Base-by-base conservation (phyloP, 768 basidiomycete genomes). In the Gloeopeniophorella convolvens region DNA sequence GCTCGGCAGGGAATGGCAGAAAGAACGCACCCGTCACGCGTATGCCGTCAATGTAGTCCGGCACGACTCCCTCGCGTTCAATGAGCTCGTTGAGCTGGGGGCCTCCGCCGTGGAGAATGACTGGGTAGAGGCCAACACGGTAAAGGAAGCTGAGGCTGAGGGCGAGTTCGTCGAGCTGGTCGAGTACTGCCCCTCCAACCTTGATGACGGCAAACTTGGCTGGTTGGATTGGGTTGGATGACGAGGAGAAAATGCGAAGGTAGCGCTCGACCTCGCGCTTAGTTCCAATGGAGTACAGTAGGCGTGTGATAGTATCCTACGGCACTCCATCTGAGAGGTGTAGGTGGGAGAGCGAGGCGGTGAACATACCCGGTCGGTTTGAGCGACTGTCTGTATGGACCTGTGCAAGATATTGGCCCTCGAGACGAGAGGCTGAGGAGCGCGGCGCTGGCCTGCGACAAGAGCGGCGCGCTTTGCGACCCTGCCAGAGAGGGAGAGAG, bases 161-260 rank as follows among this genome's bases (percentile, higher is more conserved):
- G 4, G 94, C 93, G 40, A 99, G 82, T 58, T 97, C 94, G 56
- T 97, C 87, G 45, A 97, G 72, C 52, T 98, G 80, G 61, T 85
- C 87, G 5, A 99, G 76, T 35, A 98, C 94, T 7, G 90, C 95
- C 40, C 96, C 96, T 52, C 96, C 96, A 60, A 99, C 83, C 71
- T 99, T 99, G 76, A 99, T 85, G 52, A 99, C 96, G 32, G 92
- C 93, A 62, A 96, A 96, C 67, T 91, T 95, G 54, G 93, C 93
- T 33, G 90, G 89, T 52, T 90, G 82, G 13, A 89, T 83, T 2
- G 86, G 81, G 61, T 93, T 84, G 6, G 90, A 89, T 18, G 91
- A 85, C n/a, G 89, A 85, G 9, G 92, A 91, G 66, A 99, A 99
- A 63, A 99, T 99, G 42, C 95, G 87, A 26, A 99, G 83, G 72